Evolutionary conservation across 2,329 filamentous ascomycete genomes (phyloP).

Genomic region (Fusarium sororula): DNA sequence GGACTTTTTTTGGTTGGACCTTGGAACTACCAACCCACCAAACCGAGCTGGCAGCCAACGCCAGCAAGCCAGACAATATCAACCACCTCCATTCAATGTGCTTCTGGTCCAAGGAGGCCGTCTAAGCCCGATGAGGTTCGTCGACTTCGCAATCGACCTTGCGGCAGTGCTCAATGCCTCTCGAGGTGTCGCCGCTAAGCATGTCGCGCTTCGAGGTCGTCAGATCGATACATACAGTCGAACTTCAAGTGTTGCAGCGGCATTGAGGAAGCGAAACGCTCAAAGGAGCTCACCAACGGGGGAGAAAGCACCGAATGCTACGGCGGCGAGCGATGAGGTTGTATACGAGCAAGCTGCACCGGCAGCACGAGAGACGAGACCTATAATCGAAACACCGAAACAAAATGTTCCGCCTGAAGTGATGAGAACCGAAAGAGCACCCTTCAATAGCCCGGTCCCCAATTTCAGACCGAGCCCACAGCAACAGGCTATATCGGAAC

Average conservation of each 20-base stretch:
- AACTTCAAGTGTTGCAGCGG: conserved; percentile 55
- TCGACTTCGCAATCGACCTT: conserved; percentile 73
- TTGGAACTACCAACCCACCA: conserved; percentile 18
- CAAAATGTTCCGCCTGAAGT: conserved; percentile 10
- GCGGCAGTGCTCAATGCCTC: conserved; percentile 76
- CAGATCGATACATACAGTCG: conserved; percentile 62
- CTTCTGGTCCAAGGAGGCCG: conserved; percentile 35
- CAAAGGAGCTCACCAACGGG: conserved; percentile 2
- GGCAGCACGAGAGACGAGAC: conserved; percentile 7
- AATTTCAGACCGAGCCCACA: conserved; percentile 17
- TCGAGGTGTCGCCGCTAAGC: conserved; percentile 71
- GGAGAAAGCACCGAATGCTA: not conserved
- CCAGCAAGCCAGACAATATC: conserved; percentile 24
- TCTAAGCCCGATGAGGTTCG: conserved; percentile 62
- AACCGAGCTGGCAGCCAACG: conserved; percentile 29
- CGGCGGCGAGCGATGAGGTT: not conserved
- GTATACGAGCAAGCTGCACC: conserved; percentile 23
- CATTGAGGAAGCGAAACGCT: conserved; percentile 44
- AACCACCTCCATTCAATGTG: conserved; percentile 34
- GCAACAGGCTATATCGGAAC: conserved; percentile 1
- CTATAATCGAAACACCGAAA: conserved; percentile 8
- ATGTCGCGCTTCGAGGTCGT: conserved; percentile 64
- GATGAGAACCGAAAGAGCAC: not conserved
- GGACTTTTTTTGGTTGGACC: conserved; percentile 30
- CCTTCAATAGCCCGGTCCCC: conserved; percentile 10